phyloP scores from a whole-genome alignment of 176 grass and related monocot genomes.

The Calamus simplicifolius region DNA sequence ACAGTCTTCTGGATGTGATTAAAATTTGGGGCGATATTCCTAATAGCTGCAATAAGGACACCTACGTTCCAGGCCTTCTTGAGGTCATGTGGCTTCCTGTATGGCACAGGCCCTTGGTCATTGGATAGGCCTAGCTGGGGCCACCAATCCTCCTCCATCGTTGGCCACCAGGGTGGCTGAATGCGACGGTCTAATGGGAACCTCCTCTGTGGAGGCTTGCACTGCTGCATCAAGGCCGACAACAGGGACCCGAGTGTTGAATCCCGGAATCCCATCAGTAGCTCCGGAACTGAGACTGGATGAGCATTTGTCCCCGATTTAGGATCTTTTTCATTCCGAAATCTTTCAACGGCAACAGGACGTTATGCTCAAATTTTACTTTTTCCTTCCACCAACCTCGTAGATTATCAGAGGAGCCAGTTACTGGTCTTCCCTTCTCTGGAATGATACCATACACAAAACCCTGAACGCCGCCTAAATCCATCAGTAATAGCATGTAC shows the following conservation, averaged over 20 bases:
- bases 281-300: not conserved
- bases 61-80: not conserved
- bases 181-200: not conserved
- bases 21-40: not conserved
- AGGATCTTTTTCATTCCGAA: not conserved
- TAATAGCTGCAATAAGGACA: not conserved
- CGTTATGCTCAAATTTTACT: not conserved
- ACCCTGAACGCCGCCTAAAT: not conserved
- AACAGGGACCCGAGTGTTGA: not conserved
- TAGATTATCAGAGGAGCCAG: slow-evolving; percentile 1
- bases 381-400: slow-evolving; percentile 13
- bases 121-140: not conserved
- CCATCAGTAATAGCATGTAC: slow-evolving; percentile 2
- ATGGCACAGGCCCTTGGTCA: not conserved
- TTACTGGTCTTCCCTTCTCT: slow-evolving; percentile 2
- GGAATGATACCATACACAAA: slow-evolving; percentile 7
- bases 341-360: not conserved
- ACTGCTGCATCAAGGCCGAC: slow-evolving; percentile 4
- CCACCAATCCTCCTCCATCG: not conserved
- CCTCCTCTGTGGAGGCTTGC: not conserved
- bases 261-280: not conserved
- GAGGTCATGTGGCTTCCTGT: slow-evolving; percentile 2
- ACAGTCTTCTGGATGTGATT: not conserved
- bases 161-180: slow-evolving; percentile 2
- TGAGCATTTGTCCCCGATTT: not conserved